These are phyloP conservation scores for Geotrichum restrictum DNA, from an alignment of 1,139 yeast genomes.

Conservation along the genomic window DNA sequence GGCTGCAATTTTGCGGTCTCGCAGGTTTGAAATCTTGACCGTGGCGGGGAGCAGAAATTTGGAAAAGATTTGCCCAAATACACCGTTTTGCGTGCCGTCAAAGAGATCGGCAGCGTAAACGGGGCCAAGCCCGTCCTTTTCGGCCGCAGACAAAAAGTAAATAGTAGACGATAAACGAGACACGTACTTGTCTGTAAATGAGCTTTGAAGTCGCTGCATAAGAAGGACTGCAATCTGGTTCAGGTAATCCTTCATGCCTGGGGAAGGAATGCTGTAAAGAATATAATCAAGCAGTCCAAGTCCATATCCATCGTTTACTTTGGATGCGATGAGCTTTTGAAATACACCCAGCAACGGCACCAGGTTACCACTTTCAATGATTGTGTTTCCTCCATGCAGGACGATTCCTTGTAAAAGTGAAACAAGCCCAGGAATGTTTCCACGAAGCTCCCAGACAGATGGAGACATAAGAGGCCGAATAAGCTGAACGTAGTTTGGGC, in stretches of 20 bases:
- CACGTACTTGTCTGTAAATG: conserved; percentile 78
- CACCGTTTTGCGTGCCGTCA: conserved; percentile 57
- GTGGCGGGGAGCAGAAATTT: conserved; percentile 67
- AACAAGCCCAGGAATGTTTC: conserved; percentile 90
- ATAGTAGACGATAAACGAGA: conserved; percentile 57
- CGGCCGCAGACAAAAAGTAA: conserved; percentile 57
- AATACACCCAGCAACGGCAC: conserved; percentile 92
- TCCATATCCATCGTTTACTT: conserved; percentile 73
- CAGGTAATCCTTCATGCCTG: conserved; percentile 51
- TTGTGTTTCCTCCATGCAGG: conserved; percentile 50
- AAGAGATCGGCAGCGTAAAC: conserved; percentile 54
- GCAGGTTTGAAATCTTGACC: conserved; percentile 58
- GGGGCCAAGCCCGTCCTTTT: conserved; percentile 43
- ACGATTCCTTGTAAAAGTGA: conserved; percentile 72
- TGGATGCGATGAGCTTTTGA: conserved; percentile 86
- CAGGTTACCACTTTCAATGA: conserved; percentile 41
- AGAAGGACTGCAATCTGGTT: conserved; percentile 72
- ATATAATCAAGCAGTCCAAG: conserved; percentile 78
- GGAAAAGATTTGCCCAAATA: conserved; percentile 61
- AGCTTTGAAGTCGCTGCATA: conserved; percentile 72
- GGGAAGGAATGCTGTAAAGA: conserved; percentile 53
- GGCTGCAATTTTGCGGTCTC: conserved; percentile 71
- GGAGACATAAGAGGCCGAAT: conserved; percentile 84
- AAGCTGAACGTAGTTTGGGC: conserved; percentile 60
- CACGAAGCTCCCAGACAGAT: conserved; percentile 84